Evolutionary conservation across 805 yeast genomes (phyloP).

Genomic region (Ogataea nonfermentans): DNA sequence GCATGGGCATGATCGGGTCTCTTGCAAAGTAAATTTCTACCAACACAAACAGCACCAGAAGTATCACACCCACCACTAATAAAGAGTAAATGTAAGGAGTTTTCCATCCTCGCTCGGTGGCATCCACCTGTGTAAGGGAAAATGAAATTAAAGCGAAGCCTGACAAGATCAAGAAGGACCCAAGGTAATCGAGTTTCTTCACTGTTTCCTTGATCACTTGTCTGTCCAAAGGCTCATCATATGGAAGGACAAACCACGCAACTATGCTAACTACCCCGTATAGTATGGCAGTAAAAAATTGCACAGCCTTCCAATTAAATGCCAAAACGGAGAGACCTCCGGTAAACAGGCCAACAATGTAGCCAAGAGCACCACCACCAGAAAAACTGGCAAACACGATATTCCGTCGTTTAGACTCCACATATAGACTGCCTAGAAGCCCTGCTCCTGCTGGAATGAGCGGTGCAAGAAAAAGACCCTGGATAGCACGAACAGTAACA

Average conservation of each 20-base stretch:
- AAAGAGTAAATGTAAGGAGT: constrained; percentile 41
- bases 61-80: constrained; percentile 34
- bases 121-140: constrained; percentile 39
- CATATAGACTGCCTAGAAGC: constrained; percentile 36
- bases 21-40: constrained; percentile 37
- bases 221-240: constrained; percentile 26
- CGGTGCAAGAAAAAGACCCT: constrained; percentile 38
- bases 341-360: constrained; percentile 36
- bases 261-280: constrained; percentile 25
- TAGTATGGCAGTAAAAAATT: constrained; percentile 38
- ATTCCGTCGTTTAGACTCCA: constrained; percentile 34
- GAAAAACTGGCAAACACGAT: constrained; percentile 36
- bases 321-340: constrained; percentile 40
- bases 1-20: constrained; percentile 42
- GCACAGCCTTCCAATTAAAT: constrained; percentile 37
- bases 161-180: constrained; percentile 34
- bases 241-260: constrained; percentile 34
- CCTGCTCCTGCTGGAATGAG: constrained; percentile 44
- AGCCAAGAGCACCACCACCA: constrained; percentile 45
- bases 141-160: constrained; percentile 39
- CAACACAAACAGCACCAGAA: constrained; percentile 30
- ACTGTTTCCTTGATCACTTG: constrained; percentile 18
- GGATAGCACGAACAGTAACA: constrained; percentile 38
- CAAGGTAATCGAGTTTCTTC: constrained; percentile 36
- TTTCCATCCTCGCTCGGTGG: constrained; percentile 39